phyloP scores from a whole-genome alignment of 768 basidiomycete species.

The Pleurotus sapidus region DNA sequence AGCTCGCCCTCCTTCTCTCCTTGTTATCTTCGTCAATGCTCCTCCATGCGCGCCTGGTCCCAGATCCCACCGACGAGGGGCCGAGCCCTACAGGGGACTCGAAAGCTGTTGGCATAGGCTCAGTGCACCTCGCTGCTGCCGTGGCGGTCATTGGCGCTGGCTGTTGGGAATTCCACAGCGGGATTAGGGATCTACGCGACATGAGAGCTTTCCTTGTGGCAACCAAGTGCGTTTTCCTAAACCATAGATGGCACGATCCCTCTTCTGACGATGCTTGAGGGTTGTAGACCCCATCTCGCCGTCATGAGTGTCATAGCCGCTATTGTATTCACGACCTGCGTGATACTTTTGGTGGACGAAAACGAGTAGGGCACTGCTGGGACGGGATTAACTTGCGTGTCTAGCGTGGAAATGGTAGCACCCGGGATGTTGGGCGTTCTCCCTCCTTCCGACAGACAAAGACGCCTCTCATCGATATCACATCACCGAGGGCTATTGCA shows the following conservation, averaged over 20 bases:
- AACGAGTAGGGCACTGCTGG: not conserved
- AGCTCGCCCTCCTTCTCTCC: constrained; percentile 61
- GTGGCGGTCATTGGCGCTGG: not conserved
- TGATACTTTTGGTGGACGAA: constrained; percentile 44
- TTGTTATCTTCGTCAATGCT: constrained; percentile 64
- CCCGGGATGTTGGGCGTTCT: too few species aligned
- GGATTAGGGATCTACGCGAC: constrained; percentile 52
- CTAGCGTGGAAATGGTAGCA: too few species aligned
- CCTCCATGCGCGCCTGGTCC: constrained; percentile 57
- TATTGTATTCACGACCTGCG: constrained; percentile 49
- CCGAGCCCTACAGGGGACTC: constrained; percentile 13
- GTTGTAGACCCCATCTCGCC: constrained; percentile 43
- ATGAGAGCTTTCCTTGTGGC: constrained; percentile 59
- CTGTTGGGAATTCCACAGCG: constrained; percentile 63
- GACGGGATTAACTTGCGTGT: too few species aligned
- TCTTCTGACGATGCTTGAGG: too few species aligned
- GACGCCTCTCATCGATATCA: too few species aligned
- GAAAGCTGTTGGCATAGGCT: not conserved
- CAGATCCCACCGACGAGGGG: constrained; percentile 26
- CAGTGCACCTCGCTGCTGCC: not conserved
- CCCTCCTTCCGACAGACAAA: too few species aligned
- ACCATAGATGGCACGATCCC: not conserved
- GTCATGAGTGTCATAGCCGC: constrained; percentile 48
- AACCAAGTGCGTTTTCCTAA: constrained; percentile 38
- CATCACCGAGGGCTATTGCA: too few species aligned